These are phyloP conservation scores for Pichia sp. DNA, from an alignment of 1,139 yeast genomes.

Conservation along the genomic window DNA sequence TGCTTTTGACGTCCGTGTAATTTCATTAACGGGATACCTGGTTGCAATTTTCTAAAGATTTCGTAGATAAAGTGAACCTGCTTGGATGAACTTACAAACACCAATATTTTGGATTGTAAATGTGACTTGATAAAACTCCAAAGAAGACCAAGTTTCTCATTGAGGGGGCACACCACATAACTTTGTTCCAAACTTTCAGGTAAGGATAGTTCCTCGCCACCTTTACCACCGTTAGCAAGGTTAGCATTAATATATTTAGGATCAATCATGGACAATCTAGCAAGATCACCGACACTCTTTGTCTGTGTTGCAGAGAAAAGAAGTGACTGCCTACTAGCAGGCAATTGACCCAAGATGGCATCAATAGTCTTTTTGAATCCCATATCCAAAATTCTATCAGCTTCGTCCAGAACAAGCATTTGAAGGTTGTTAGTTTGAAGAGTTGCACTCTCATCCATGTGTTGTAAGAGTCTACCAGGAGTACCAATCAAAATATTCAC, in stretches of 20 bases:
- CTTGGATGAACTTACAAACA: slow-evolving; percentile 86
- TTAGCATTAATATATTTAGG: slow-evolving; percentile 68
- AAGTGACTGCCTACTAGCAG: slow-evolving; percentile 80
- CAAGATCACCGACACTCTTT: slow-evolving; percentile 78
- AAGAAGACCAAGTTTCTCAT: slow-evolving; percentile 76
- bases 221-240: slow-evolving; percentile 16
- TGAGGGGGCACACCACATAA: slow-evolving; percentile 61
- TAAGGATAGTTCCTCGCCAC: slow-evolving; percentile 48
- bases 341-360: slow-evolving; percentile 74
- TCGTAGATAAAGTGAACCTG: slow-evolving; percentile 95
- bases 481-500: slow-evolving; percentile 91
- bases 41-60: slow-evolving; percentile 83
- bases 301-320: slow-evolving; percentile 93
- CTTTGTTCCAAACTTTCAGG: slow-evolving; percentile 85
- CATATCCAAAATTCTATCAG: slow-evolving; percentile 94
- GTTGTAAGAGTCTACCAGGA: slow-evolving; percentile 93
- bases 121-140: slow-evolving; percentile 92
- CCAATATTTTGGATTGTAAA: slow-evolving; percentile 75
- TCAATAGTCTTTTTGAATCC: slow-evolving; percentile 90
- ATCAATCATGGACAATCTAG: slow-evolving; percentile 74
- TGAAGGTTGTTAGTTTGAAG: slow-evolving; percentile 76
- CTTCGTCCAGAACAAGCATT: slow-evolving; percentile 85
- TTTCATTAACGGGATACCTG: slow-evolving; percentile 90
- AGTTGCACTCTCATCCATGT: slow-evolving; percentile 89
- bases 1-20: slow-evolving; percentile 95